A percentile compares a stretch with the other conserved stretches of the same genome.
Conservation (phyloP, 192 early-diverging fungal genomes). For the Funneliformis mosseae region DNA sequence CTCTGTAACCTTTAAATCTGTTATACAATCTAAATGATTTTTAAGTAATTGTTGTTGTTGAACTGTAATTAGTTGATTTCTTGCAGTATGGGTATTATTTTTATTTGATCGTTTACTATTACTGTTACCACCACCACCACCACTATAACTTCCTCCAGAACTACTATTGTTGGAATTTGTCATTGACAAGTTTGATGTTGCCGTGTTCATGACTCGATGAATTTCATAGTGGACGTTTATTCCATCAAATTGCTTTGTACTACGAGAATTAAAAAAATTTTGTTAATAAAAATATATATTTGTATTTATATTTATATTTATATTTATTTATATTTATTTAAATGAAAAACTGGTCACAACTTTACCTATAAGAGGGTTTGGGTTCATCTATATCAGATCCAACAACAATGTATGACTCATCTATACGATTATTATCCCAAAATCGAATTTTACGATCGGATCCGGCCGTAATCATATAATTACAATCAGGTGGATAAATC, state of each 20-base stretch:
- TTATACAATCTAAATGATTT: constrained; percentile 77
- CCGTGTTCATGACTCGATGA: constrained; percentile 37
- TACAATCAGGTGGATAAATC: constrained; percentile 47
- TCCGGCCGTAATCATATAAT: constrained; percentile 76
- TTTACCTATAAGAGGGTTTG: constrained; percentile 66
- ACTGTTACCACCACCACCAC: background rate
- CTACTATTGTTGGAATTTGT: background rate
- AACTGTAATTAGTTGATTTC: constrained; percentile 42
- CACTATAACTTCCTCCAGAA: background rate
- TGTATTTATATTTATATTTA: too few relatives aligned
- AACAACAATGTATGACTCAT: constrained; percentile 74
- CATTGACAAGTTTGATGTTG: constrained; percentile 26
- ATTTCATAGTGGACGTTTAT: constrained; percentile 61
- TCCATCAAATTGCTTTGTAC: constrained; percentile 60
- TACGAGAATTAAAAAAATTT: constrained; percentile 34
- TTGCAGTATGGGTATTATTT: constrained; percentile 38
- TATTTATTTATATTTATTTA: background rate
- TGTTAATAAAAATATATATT: too few relatives aligned
- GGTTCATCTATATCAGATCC: constrained; percentile 60
- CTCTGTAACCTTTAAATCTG: constrained; percentile 66
- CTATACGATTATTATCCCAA: constrained; percentile 72
- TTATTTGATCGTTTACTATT: constrained; percentile 16
- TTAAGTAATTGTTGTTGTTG: constrained; percentile 60
- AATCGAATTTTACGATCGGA: constrained; percentile 87
- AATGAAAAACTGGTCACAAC: background rate